Evolutionary conservation across 148 eudicot genomes (phyloP).

Genomic region (Amaranthus cruentus): DNA sequence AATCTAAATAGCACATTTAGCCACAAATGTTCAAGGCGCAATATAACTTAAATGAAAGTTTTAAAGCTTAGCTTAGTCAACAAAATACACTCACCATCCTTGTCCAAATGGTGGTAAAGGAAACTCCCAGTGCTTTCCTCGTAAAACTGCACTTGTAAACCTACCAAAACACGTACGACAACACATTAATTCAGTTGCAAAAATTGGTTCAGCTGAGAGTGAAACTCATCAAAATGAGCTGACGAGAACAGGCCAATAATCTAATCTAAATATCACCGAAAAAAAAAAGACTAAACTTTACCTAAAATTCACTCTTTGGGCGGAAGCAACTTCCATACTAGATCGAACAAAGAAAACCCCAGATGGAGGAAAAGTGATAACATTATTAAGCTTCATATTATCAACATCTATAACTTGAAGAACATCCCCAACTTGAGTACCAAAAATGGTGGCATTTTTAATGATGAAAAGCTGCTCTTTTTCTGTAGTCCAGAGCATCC

Average conservation of each 20-base stretch:
- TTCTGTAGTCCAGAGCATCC: slow-evolving; percentile 93
- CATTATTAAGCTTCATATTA: slow-evolving; percentile 53
- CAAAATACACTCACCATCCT: slow-evolving; percentile 64
- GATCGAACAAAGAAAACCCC: slow-evolving; percentile 96
- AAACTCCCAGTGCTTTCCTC: slow-evolving; percentile 76
- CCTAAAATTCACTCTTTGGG: slow-evolving; percentile 83
- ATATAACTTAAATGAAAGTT: not conserved
- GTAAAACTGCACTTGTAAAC: slow-evolving; percentile 90
- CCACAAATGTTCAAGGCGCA: not conserved
- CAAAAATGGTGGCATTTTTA: slow-evolving; percentile 56
- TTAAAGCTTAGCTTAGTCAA: not conserved
- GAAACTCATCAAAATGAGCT: not conserved
- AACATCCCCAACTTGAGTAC: slow-evolving; percentile 75
- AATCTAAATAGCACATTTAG: no score
- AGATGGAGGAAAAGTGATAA: slow-evolving; percentile 82
- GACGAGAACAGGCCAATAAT: not conserved
- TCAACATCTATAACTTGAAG: slow-evolving; percentile 85
- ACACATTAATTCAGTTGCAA: not conserved
- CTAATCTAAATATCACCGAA: no score
- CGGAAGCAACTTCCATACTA: slow-evolving; percentile 55
- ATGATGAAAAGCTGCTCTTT: slow-evolving; percentile 88
- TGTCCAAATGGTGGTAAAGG: slow-evolving; percentile 95
- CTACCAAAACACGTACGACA: slow-evolving; percentile 28
- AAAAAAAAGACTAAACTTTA: slow-evolving; percentile 8
- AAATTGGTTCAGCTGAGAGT: no score